A percentile compares a stretch with the other conserved stretches of the same genome.
Evolutionary conservation across 169 alveolate genomes (phyloP).

Genomic region (Eimeria necatrix): DNA sequence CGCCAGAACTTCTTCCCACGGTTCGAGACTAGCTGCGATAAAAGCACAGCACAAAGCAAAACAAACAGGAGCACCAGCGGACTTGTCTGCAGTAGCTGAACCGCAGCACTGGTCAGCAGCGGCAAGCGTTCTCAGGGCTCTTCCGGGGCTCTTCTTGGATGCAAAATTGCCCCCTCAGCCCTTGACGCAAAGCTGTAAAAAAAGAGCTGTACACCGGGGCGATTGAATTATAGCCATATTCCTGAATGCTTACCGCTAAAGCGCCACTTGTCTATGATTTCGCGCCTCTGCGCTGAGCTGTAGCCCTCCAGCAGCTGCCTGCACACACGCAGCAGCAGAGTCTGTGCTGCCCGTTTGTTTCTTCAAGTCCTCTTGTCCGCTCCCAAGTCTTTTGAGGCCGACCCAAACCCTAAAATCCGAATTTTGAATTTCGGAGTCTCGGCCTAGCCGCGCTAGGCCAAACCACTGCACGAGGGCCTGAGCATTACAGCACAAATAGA

Average conservation of each 20-base stretch:
- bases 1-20: conserved; percentile 34
- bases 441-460: too few species aligned
- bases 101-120: background rate
- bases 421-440: background rate
- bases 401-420: background rate
- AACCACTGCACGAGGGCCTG: too few species aligned
- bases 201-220: background rate
- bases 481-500: too few species aligned
- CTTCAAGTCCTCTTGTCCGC: too few species aligned
- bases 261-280: conserved; percentile 22
- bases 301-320: conserved; percentile 50
- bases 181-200: background rate
- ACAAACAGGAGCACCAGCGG: background rate
- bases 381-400: too few species aligned
- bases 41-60: background rate
- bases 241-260: background rate
- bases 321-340: background rate
- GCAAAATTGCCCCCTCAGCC: background rate
- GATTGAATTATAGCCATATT: background rate
- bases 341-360: too few species aligned
- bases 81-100: background rate
- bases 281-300: conserved; percentile 53
- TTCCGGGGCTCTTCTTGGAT: too few species aligned
- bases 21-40: conserved; percentile 1
- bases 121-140: background rate